Evolutionary conservation across 2,329 filamentous ascomycete species (phyloP), one percentile per base, ranked within the genome.

Genomic region (Cladophialophora carrionii): DNA sequence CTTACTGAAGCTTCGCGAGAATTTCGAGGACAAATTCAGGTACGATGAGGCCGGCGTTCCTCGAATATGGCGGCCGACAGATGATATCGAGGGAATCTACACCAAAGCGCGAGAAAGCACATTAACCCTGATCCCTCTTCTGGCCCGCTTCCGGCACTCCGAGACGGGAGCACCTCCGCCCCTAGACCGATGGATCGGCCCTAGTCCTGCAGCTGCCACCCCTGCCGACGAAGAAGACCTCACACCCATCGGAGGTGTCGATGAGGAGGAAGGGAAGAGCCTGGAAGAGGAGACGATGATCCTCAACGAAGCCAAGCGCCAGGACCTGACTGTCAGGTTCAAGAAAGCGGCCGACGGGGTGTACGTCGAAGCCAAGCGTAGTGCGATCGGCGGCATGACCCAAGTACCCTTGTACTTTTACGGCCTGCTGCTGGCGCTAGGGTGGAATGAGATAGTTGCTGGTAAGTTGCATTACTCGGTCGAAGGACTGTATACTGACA

Each of bases 1-100:
- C 61, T 82, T 98, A 37, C 83, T 98, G 71, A 99, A 99, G 82
- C 86, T 99, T 58, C 88, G 95, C 41, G 95, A 99, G 78, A 98
- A 97, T 80, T 99, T 99, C 71, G 95, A 99, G 79, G 95, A 99
- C 81, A 97, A 96, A 79, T 99, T 99, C 85, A 89, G 95, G 69
- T 99, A 99, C 73, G 95, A 99, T 73, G 93, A 97, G 65, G 88
- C 88, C 6, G 95, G 95, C 29, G 95, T 99, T 4, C 95, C 95
- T 4, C 86, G 95, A 65, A 96, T 99, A 78, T 99, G 95, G 95
- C 88, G 93, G 26, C 95, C 95, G 1, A 93, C 89, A 1, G 95
- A 99, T 75, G 95, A 99, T 74, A 99, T 99, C 67, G 95, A 99
- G 80, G 93, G 94, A 53, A 82, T 96, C 49, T 99, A 98, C 78